These are phyloP conservation scores for Macrophomina tecta DNA, from an alignment of 2,329 filamentous ascomycete genomes.

Conservation along the genomic window DNA sequence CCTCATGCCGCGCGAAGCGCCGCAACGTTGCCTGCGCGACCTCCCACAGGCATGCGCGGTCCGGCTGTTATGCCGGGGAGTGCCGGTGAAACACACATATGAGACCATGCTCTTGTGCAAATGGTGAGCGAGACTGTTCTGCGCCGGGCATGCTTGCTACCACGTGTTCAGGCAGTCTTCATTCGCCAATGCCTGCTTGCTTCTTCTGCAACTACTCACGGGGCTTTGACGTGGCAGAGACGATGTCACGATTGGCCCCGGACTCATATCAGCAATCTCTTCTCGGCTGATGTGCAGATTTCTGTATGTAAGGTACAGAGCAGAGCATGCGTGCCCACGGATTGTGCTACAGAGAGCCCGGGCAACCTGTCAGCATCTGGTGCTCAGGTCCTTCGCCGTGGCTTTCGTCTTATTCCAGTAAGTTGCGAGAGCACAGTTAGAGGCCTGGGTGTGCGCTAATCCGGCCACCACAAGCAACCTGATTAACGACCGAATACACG, in stretches of 20 bases:
- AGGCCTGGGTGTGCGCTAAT: neutral
- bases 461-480: neutral
- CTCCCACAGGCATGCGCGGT: neutral
- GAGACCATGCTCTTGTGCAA: neutral
- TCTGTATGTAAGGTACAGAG: constrained; percentile 22
- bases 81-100: neutral
- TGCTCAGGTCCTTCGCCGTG: no score
- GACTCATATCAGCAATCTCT: constrained; percentile 15
- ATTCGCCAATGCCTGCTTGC: constrained; percentile 17
- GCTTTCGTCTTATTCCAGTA: neutral
- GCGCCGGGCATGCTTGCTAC: constrained; percentile 4
- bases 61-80: neutral
- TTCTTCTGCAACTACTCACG: constrained; percentile 13
- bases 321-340: neutral
- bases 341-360: neutral
- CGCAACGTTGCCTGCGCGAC: neutral
- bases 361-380: neutral
- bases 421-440: neutral
- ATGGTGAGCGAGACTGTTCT: neutral
- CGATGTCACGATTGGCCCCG: neutral
- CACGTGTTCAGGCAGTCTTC: constrained; percentile 2
- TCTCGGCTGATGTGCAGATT: constrained; percentile 9
- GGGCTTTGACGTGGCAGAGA: constrained; percentile 17
- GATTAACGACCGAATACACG: neutral
- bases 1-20: constrained; percentile 6